A percentile compares a stretch with the other conserved stretches of the same genome.
Conservation (phyloP, 2,329 filamentous ascomycete species). For the Fusarium redolens region DNA sequence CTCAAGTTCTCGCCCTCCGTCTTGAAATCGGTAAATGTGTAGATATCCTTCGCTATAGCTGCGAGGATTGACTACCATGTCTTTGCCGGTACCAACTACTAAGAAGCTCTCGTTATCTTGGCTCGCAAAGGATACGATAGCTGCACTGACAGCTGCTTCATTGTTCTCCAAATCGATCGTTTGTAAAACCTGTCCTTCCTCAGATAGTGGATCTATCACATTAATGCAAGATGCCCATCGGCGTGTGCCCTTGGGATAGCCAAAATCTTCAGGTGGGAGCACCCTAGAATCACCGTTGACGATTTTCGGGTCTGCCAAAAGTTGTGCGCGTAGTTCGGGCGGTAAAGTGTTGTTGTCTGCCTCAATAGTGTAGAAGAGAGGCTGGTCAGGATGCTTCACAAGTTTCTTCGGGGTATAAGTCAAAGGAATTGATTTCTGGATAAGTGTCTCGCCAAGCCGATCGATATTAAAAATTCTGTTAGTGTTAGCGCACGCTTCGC, state of each 20-base stretch:
- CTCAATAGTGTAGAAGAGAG: slow-evolving; percentile 94
- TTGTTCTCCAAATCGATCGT: slow-evolving; percentile 88
- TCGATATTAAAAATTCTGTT: slow-evolving; percentile 89
- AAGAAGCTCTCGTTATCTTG: slow-evolving; percentile 91
- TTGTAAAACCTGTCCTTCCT: slow-evolving; percentile 76
- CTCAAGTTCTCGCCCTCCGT: slow-evolving; percentile 87
- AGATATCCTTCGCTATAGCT: slow-evolving; percentile 84
- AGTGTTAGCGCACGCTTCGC: slow-evolving; percentile 48
- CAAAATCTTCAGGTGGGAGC: slow-evolving; percentile 84
- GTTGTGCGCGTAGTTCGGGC: slow-evolving; percentile 77
- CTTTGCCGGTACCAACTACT: slow-evolving; percentile 93
- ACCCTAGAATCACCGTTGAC: slow-evolving; percentile 78
- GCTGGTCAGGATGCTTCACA: slow-evolving; percentile 86
- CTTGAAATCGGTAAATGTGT: slow-evolving; percentile 90
- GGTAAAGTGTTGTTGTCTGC: slow-evolving; percentile 92
- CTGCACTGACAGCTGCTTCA: slow-evolving; percentile 88
- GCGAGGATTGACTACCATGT: slow-evolving; percentile 82
- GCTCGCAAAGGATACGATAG: slow-evolving; percentile 85
- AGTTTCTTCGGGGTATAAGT: slow-evolving; percentile 92
- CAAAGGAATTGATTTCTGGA: slow-evolving; percentile 86
- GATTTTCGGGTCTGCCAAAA: slow-evolving; percentile 77
- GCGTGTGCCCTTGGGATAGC: slow-evolving; percentile 83
- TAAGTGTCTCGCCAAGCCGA: slow-evolving; percentile 84
- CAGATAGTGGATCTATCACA: slow-evolving; percentile 83
- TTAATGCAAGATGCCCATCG: slow-evolving; percentile 98